A percentile compares a stretch with the other conserved stretches of the same genome.
These are phyloP conservation scores for Suaeda aralocaspica DNA, from an alignment of 148 eudicot genomes.

Conservation along the genomic window DNA sequence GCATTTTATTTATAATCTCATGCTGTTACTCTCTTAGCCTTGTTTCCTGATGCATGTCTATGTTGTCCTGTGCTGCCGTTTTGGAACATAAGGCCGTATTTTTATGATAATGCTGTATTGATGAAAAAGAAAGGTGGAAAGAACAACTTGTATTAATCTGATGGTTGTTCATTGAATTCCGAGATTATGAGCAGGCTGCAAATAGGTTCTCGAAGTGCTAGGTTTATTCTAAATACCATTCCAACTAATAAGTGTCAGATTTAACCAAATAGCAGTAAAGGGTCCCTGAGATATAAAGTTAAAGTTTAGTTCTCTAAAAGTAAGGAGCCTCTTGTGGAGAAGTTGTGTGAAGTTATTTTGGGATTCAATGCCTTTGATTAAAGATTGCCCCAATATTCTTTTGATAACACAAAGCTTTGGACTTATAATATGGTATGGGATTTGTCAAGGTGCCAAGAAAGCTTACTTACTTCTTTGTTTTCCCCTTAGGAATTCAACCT, in stretches of 20 bases:
- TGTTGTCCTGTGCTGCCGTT: constrained; percentile 4
- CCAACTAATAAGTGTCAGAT: not conserved
- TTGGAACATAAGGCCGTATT: not conserved
- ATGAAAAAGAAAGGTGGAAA: no score
- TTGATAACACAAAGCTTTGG: no score
- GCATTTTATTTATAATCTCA: not conserved
- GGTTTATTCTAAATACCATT: not conserved
- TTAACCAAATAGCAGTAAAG: not conserved
- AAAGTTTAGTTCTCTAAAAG: not conserved
- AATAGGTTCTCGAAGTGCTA: not conserved
- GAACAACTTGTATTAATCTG: not conserved
- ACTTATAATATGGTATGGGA: no score
- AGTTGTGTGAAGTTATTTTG: no score
- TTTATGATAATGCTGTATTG: no score
- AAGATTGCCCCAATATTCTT: no score
- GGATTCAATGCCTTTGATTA: no score
- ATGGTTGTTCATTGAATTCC: not conserved
- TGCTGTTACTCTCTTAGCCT: not conserved
- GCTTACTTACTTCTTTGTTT: no score
- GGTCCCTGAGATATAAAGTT: not conserved
- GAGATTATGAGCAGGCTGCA: not conserved
- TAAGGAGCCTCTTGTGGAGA: no score
- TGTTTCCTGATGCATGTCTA: not conserved
- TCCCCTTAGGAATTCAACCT: no score
- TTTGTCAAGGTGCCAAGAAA: no score